A percentile compares a stretch with the other conserved stretches of the same genome.
These are phyloP conservation scores for Begonia loranthoides DNA, from an alignment of 306 rosid genomes.

Conservation along the genomic window DNA sequence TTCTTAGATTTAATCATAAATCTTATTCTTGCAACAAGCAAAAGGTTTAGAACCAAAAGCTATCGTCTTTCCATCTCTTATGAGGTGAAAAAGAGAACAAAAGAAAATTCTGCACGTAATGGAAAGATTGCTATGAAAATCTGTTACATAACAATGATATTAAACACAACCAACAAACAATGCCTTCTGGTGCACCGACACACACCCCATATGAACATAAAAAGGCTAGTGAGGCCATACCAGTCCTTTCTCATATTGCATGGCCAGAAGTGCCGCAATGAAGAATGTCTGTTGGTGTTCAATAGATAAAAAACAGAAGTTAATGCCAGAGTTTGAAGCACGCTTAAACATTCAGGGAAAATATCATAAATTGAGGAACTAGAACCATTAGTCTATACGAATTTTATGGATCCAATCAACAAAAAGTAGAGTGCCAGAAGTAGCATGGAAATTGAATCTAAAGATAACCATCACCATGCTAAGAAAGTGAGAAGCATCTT, in stretches of 20 bases:
- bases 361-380: too few species aligned
- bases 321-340: not conserved
- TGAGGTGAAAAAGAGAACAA: not conserved
- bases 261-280: constrained; percentile 96
- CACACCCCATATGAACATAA: too few species aligned
- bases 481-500: too few species aligned
- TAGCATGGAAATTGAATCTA: not conserved
- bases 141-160: too few species aligned
- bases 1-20: too few species aligned
- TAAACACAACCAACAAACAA: too few species aligned
- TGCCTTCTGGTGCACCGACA: too few species aligned
- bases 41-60: not conserved
- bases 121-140: too few species aligned
- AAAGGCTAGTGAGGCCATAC: constrained; percentile 24
- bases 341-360: not conserved
- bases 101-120: not conserved
- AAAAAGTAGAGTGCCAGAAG: not conserved
- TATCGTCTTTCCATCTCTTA: not conserved
- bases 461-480: not conserved
- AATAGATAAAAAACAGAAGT: constrained; percentile 12
- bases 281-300: constrained; percentile 67
- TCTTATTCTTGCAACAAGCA: too few species aligned
- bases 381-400: too few species aligned
- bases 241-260: constrained; percentile 90
- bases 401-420: too few species aligned